A percentile compares a stretch with the other conserved stretches of the same genome.
phyloP scores from a whole-genome alignment of 163 green algal species.

The Scenedesmus sp. region DNA sequence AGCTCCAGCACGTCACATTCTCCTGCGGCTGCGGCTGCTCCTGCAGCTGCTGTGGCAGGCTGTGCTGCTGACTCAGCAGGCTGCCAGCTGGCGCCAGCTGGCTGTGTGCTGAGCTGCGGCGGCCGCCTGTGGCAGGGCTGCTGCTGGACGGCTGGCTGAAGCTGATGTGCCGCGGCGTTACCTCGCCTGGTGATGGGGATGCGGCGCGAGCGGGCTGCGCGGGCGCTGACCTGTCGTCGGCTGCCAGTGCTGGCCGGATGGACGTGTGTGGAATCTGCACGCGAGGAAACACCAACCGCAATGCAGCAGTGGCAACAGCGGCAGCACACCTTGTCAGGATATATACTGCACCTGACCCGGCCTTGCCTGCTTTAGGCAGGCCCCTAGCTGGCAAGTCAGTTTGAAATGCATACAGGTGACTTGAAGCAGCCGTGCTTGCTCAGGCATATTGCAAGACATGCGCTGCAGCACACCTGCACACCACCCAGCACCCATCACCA shows the following conservation, averaged over 20 bases:
- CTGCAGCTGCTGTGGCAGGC: slow-evolving; percentile 21
- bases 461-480: too few relatives aligned
- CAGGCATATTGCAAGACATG: too few relatives aligned
- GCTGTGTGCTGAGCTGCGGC: not conserved
- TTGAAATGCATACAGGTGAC: too few relatives aligned
- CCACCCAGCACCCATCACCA: too few relatives aligned
- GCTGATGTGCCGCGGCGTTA: not conserved
- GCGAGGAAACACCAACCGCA: not conserved
- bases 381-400: too few relatives aligned
- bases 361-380: too few relatives aligned
- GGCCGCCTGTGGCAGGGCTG: not conserved
- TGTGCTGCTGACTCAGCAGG: not conserved
- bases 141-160: not conserved
- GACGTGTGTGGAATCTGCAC: slow-evolving; percentile 74
- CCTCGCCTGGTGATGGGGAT: not conserved
- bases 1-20: slow-evolving; percentile 56
- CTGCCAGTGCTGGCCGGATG: slow-evolving; percentile 61
- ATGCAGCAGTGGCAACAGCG: not conserved
- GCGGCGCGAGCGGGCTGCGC: not conserved
- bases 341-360: too few relatives aligned
- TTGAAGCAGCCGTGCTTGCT: too few relatives aligned
- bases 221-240: slow-evolving; percentile 5
- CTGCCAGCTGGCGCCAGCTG: not conserved
- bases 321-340: not conserved
- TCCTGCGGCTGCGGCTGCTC: slow-evolving; percentile 23